A percentile compares a stretch with the other conserved stretches of the same genome.
Conservation (phyloP, 352 stramenopile genomes). For the Pilasporangium apinafurcum region DNA sequence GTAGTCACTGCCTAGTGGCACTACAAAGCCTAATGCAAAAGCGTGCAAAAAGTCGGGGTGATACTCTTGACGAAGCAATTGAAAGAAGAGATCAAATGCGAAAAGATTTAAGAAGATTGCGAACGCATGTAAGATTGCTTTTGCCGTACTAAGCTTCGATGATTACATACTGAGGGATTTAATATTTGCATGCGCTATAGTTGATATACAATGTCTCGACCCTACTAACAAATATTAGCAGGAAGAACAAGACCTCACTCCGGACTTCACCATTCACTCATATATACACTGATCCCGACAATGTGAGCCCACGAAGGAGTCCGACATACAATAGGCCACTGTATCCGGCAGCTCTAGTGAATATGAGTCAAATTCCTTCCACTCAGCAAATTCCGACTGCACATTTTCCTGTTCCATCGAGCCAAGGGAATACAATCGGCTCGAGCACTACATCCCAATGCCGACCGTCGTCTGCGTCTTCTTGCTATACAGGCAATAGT, state of each 20-base stretch:
- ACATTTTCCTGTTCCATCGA: constrained; percentile 15
- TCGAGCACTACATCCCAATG: too few species aligned
- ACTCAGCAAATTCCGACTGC: constrained; percentile 54
- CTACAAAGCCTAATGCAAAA: constrained; percentile 35
- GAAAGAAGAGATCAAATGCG: constrained; percentile 16
- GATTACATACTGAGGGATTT: neutral
- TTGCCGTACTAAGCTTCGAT: neutral
- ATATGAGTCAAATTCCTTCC: constrained; percentile 38
- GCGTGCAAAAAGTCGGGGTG: constrained; percentile 29
- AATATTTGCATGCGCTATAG: constrained; percentile 12
- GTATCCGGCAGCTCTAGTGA: constrained; percentile 39
- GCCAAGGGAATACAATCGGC: too few species aligned
- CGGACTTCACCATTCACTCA: constrained; percentile 4
- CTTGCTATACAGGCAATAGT: too few species aligned
- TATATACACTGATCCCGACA: constrained; percentile 4
- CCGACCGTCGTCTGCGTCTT: too few species aligned
- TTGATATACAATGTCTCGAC: constrained; percentile 47
- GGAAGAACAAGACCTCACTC: constrained; percentile 15
- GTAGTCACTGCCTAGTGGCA: neutral
- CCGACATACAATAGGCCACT: constrained; percentile 21
- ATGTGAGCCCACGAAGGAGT: constrained; percentile 13
- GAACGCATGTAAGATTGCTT: constrained; percentile 28
- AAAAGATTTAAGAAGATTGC: constrained; percentile 19
- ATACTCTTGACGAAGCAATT: constrained; percentile 16
- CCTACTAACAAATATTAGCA: constrained; percentile 39